Base-by-base conservation (phyloP, 257 asterid genomes). In the Eustoma russellianum region DNA sequence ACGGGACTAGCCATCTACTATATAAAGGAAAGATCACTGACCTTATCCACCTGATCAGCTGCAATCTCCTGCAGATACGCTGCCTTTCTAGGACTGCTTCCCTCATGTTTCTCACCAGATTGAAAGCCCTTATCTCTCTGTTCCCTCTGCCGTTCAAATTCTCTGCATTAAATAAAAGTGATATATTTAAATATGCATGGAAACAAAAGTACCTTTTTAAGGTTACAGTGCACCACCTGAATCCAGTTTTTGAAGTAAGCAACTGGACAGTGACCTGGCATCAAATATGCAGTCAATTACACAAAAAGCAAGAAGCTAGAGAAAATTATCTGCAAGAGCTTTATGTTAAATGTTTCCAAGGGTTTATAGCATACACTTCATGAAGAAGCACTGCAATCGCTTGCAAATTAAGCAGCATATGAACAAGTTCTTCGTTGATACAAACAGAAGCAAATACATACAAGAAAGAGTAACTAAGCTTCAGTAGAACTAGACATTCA, bases 61-160 rank as follows among this genome's bases (percentile, higher is more conserved):
- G 70, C 9, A 48, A 60, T 63, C 47, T 79, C 95, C 49, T 70
- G 83, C 13, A 69, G 44, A 69, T 56, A 53, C 46, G 76, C 67
- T 55, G 69, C 68, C 77, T 75, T 86, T 41, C 77, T 74, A 30
- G 73, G 55, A 60, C 70, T 67, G 54, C 56, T 61, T 13, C 72
- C 81, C 43, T 78, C 82, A 61, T 61, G 70, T 66, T 61, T 77
- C 67, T 50, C 70, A 54, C 88, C 79, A 3, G 89, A 66, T 60
- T 80, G 88, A 62, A 88, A 69, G 50, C 94, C 98, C 60, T 63
- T 67, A 69, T 92, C 98, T 68, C 97, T 76, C 52, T 60, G 93
- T 66, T 92, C 99, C 74, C 99, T 92, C 74, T 92, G 97, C 79
- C 85, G 99, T 83, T 92, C 99, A 62, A 92, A 88, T 73, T 92